Evolutionary conservation across 495 filamentous ascomycete species (phyloP), one percentile per base, ranked within the genome.

Genomic region (Xylaria longipes): DNA sequence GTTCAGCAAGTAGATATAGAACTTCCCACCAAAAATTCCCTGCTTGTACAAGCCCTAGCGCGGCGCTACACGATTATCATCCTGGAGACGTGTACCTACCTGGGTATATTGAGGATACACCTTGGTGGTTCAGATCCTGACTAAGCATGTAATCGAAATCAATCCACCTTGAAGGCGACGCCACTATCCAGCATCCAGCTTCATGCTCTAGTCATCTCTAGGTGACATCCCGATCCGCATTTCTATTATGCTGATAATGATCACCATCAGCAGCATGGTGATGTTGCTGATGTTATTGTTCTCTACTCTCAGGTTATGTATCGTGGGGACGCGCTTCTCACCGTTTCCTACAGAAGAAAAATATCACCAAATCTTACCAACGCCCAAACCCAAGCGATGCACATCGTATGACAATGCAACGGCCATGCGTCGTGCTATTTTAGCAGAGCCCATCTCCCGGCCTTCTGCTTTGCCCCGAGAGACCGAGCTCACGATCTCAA

Each of bases 391-490:
- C 11, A 64, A 25, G 6, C 8, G 12, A 29, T 29, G 52, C 35
- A 15, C 31, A 63, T 70, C 57, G 56, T 63, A 52, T 27, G 68
- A 70, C 63, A 45, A 52, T 27, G n/a, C 43, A 69, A 69, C 56
- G 56, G 56, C 27, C 27, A 35, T 45, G 57, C 54, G 25, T 54
- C 39, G 58, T 54, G 58, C 20, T 4, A 54, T 52, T 45, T 35
- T 14, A 20, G 22, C 9, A 25, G 60, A 29, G 35, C 31, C 14
- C 5, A 14, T 29, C 43, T 12, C 25, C 27, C 43, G n/a, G 68
- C 29, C 2, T 50, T n/a, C 29, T 56, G 20, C n/a, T 12, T 15
- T 41, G 33, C 15, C 12, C 50, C 45, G 31, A 56, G 46, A 52
- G 31, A 11, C 52, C 35, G 12, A 29, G 33, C 41, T 56, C 60